Evolutionary conservation across 202 grass and related monocot genomes (phyloP), one percentile per base, ranked within the genome.

Genomic region (Schoenoplectus triqueter): DNA sequence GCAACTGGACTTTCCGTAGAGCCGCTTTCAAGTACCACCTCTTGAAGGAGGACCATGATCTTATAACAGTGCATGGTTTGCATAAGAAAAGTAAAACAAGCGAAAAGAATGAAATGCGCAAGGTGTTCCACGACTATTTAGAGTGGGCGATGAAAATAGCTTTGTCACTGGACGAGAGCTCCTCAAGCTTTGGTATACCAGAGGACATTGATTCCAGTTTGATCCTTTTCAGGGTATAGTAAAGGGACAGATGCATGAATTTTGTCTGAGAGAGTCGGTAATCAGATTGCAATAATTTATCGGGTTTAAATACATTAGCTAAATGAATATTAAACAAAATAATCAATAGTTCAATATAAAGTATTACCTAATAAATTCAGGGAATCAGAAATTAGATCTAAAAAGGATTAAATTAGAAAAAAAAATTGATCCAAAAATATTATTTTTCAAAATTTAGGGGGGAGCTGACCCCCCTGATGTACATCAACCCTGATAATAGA

Each of bases 1-100:
- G 90, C 1, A 77, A 89, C 42, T 97, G 94, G 94, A 90, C 48
- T 8, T 94, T 90, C 66, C 85, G 72, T 1, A 89, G 87, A 50
- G 85, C 49, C 2, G 64, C 55, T 17, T 50, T 89, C 70, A 89
- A 92, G 77, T 83, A 90, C 64, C 85, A 85, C 6, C 56, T 84
- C 3, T 77, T 94, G 88, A 88, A 68, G 77, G 77, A 89, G 42
- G 72, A 89, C 21, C 51, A 85, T 2, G 55, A 69, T 66, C 19
- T 85, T 71, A 40, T 10, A 0, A 66, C 64, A 50, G 47, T 48
- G 20, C 46, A 57, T 62, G 73, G 21, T 6, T 13, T 55, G 6
- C 4, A 62, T 46, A 39, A 8, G 31, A 10, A 66, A 78, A 73
- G 18, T 50, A 1, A 80, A 87, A 62, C 0, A 45, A 19, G 50